These are phyloP conservation scores for Alternaria longipes DNA, from an alignment of 2,329 filamentous ascomycete species.

Conservation along the genomic window DNA sequence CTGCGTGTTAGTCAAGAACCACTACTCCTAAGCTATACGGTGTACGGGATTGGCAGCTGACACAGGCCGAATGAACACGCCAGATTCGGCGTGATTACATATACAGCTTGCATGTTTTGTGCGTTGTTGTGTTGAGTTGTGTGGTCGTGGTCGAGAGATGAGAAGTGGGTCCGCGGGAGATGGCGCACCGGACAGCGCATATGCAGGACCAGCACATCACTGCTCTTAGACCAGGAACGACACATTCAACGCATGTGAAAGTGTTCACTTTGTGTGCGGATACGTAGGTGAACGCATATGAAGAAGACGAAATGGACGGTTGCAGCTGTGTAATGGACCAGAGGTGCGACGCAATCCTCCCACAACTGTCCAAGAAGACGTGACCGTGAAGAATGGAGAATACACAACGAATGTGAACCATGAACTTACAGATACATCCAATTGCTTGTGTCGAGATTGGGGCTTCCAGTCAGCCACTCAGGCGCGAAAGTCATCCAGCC, in stretches of 20 bases:
- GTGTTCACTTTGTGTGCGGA: background rate
- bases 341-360: background rate
- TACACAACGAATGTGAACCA: background rate
- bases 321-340: slow-evolving; percentile 1
- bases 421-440: slow-evolving; percentile 64
- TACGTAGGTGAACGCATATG: background rate
- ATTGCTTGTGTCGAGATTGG: slow-evolving; percentile 66
- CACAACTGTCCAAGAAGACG: background rate
- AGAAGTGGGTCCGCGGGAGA: slow-evolving; percentile 27
- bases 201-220: slow-evolving; percentile 30
- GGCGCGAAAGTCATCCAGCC: slow-evolving; percentile 72
- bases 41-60: background rate
- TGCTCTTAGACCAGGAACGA: slow-evolving; percentile 7
- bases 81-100: background rate
- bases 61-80: background rate
- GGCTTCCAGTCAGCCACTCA: slow-evolving; percentile 69
- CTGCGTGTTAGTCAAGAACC: slow-evolving; percentile 4
- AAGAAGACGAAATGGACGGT: background rate
- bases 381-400: background rate
- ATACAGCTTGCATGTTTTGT: background rate
- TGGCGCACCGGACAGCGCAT: slow-evolving; percentile 20
- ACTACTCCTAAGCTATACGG: background rate
- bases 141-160: slow-evolving; percentile 10
- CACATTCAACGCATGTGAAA: slow-evolving; percentile 4
- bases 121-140: slow-evolving; percentile 1